These are phyloP conservation scores for Trichoderma sp. DNA, from an alignment of 2,329 filamentous ascomycete species.

Conservation along the genomic window DNA sequence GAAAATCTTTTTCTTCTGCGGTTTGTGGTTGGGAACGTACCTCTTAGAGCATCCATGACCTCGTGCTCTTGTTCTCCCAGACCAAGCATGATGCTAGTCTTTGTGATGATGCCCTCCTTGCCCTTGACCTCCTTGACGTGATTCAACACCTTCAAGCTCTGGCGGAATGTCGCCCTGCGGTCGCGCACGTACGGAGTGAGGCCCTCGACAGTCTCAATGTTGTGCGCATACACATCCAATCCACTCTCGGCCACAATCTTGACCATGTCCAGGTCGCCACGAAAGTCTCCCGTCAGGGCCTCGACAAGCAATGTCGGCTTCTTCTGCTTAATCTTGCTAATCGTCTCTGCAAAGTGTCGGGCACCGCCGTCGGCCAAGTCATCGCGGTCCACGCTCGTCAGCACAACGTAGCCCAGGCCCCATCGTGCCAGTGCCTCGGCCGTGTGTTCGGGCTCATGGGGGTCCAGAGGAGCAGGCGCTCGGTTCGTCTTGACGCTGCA, in stretches of 20 bases:
- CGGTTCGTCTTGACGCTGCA: constrained; percentile 93
- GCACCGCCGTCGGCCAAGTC: constrained; percentile 89
- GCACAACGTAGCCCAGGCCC: constrained; percentile 93
- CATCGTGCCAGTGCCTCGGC: constrained; percentile 89
- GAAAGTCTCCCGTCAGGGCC: constrained; percentile 84
- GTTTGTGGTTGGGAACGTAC: constrained; percentile 43
- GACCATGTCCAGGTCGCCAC: constrained; percentile 85
- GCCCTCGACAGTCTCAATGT: constrained; percentile 91
- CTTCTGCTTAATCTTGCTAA: constrained; percentile 89
- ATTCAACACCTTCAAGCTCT: constrained; percentile 77
- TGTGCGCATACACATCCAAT: constrained; percentile 95
- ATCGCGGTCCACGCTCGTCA: constrained; percentile 92
- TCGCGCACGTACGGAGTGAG: constrained; percentile 90
- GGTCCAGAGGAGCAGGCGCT: constrained; percentile 76
- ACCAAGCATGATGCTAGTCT: constrained; percentile 96
- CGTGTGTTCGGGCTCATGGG: constrained; percentile 95
- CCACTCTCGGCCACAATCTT: constrained; percentile 80
- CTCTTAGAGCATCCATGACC: constrained; percentile 73
- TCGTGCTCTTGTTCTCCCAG: constrained; percentile 90
- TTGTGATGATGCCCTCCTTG: constrained; percentile 80
- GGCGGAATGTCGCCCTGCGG: constrained; percentile 82
- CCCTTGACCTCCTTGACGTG: constrained; percentile 76
- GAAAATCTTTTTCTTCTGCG: background rate
- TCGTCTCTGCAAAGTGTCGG: constrained; percentile 87
- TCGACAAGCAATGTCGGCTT: constrained; percentile 76